Evolutionary conservation across 148 eudicot species (phyloP).

Genomic region (Amaranthus hypochondriacus): DNA sequence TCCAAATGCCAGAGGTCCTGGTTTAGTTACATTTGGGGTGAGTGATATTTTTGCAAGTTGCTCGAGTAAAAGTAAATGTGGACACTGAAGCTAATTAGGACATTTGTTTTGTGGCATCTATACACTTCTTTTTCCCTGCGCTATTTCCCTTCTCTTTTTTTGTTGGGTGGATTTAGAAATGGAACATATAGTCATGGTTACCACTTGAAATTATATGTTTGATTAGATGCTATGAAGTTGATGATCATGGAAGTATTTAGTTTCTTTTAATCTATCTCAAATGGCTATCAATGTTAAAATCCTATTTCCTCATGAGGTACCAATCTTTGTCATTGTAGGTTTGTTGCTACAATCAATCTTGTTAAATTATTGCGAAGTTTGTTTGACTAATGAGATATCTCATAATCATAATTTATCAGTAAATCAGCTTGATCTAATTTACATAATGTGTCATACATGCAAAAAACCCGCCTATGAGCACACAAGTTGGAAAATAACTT

Average conservation of each 20-base stretch:
- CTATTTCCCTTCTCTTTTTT: not conserved
- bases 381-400: too few species aligned
- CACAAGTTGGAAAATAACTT: too few species aligned
- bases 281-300: too few species aligned
- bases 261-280: not conserved
- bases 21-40: not conserved
- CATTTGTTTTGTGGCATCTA: too few species aligned
- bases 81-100: not conserved
- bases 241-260: not conserved
- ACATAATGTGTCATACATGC: too few species aligned
- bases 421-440: too few species aligned
- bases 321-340: too few species aligned
- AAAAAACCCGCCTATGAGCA: too few species aligned
- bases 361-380: too few species aligned
- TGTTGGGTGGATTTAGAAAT: not conserved
- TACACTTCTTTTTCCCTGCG: not conserved
- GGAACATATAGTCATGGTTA: not conserved
- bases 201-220: not conserved
- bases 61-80: not conserved
- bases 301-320: too few species aligned
- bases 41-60: conserved; percentile 2
- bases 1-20: conserved; percentile 35
- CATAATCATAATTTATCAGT: too few species aligned
- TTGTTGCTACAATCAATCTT: too few species aligned
- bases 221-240: not conserved